These are phyloP conservation scores for Punctularia strigosozonata DNA, from an alignment of 768 basidiomycete species.

Conservation along the genomic window DNA sequence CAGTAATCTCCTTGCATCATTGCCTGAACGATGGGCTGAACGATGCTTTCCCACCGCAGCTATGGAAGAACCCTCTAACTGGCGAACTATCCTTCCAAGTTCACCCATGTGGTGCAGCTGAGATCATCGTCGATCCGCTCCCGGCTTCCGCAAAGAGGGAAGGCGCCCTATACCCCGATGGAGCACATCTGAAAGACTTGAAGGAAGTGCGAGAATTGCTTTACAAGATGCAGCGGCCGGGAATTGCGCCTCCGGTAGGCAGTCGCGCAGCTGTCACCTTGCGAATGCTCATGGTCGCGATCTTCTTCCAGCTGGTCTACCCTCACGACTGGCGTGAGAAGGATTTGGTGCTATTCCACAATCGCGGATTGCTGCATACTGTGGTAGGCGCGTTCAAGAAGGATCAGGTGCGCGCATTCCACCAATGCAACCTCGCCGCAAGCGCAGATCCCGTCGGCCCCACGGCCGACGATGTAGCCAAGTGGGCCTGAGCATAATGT, in stretches of 20 bases:
- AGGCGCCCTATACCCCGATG: slow-evolving; percentile 73
- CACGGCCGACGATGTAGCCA: slow-evolving; percentile 48
- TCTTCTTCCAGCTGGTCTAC: background rate
- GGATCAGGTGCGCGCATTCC: slow-evolving; percentile 64
- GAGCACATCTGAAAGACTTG: slow-evolving; percentile 64
- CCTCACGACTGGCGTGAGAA: slow-evolving; percentile 29
- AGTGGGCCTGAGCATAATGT: slow-evolving; percentile 43
- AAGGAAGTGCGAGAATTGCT: slow-evolving; percentile 59
- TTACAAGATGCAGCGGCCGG: slow-evolving; percentile 83
- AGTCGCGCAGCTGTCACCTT: slow-evolving; percentile 40
- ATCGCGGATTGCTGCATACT: slow-evolving; percentile 69
- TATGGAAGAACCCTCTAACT: slow-evolving; percentile 91
- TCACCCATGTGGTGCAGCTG: slow-evolving; percentile 65
- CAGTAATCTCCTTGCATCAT: slow-evolving; percentile 9
- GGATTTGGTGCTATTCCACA: slow-evolving; percentile 80
- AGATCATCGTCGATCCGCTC: slow-evolving; percentile 64
- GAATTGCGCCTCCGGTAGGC: slow-evolving; percentile 76
- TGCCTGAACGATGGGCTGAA: background rate
- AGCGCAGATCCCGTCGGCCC: slow-evolving; percentile 64
- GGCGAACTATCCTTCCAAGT: slow-evolving; percentile 80
- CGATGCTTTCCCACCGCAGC: slow-evolving; percentile 21
- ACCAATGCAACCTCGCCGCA: slow-evolving; percentile 83
- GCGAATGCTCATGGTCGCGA: too few species aligned
- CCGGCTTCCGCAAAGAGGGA: slow-evolving; percentile 45
- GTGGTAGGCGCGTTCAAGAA: slow-evolving; percentile 66